A percentile compares a stretch with the other conserved stretches of the same genome.
phyloP scores from a whole-genome alignment of 345 rosid species.

The Hibiscus syriacus region DNA sequence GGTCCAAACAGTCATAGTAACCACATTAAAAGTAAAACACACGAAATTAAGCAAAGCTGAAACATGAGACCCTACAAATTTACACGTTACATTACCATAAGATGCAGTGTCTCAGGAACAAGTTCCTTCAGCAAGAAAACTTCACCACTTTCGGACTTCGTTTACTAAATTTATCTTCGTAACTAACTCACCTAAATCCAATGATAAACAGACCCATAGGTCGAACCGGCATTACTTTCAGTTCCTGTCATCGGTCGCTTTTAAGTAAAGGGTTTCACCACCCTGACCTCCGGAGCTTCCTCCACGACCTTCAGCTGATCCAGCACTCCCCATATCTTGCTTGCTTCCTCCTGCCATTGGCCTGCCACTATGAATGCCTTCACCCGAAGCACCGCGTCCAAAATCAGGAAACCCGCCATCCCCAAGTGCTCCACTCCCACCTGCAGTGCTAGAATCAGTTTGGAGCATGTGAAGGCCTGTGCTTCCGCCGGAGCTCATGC shows the following conservation, averaged over 20 bases:
- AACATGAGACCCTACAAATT: conserved; percentile 27
- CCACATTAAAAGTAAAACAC: neutral
- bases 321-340: conserved; percentile 68
- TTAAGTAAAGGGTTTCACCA: conserved; percentile 80
- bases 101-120: conserved; percentile 21
- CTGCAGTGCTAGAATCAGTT: conserved; percentile 48
- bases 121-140: too few species aligned
- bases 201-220: neutral
- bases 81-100: conserved; percentile 28
- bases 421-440: conserved; percentile 53
- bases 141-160: neutral
- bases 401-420: conserved; percentile 69
- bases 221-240: conserved; percentile 20
- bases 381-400: conserved; percentile 38
- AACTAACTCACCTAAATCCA: conserved; percentile 13
- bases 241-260: conserved; percentile 67
- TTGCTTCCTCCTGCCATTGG: conserved; percentile 54
- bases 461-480: conserved; percentile 59
- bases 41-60: neutral
- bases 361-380: conserved; percentile 31
- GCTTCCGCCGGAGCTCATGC: conserved; percentile 69
- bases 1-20: neutral
- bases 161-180: neutral
- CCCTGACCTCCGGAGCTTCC: conserved; percentile 64
- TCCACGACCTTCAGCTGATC: conserved; percentile 67